Percentiles rank a stretch among this genome's conserved stretches.
Evolutionary conservation across 139 green algal species (phyloP).

Genomic region (Closterium sp.): DNA sequence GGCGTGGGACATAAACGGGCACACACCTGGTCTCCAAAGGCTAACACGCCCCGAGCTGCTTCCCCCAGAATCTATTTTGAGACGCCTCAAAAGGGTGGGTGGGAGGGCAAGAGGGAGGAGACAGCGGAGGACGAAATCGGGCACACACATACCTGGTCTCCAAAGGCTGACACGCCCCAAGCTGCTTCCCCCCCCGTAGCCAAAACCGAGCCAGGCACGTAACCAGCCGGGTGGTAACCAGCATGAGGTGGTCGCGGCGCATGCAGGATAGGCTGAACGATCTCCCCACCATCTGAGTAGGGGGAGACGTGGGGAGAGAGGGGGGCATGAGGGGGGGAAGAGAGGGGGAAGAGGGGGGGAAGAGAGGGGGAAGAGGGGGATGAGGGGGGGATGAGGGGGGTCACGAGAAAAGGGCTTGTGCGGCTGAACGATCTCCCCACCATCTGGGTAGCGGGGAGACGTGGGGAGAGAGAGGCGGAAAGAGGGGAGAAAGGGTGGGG

Average conservation of each 20-base stretch:
- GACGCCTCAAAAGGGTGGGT: neutral
- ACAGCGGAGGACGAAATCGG: neutral
- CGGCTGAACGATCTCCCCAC: neutral
- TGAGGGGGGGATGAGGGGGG: too few relatives aligned
- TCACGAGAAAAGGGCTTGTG: too few relatives aligned
- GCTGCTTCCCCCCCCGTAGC: neutral
- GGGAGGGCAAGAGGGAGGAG: neutral
- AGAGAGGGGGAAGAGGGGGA: too few relatives aligned
- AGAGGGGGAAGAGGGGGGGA: too few relatives aligned
- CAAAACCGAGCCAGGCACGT: neutral
- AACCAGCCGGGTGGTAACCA: neutral
- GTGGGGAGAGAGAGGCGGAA: neutral
- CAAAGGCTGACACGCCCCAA: neutral
- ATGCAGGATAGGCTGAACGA: neutral
- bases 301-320: too few relatives aligned
- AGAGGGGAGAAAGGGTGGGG: neutral
- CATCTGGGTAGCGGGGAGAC: neutral
- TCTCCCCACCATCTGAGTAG: neutral
- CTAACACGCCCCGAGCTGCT: neutral
- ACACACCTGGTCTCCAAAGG: neutral
- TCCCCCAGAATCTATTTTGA: too few relatives aligned
- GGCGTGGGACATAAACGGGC: too few relatives aligned
- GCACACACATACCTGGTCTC: neutral
- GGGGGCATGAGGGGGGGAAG: too few relatives aligned
- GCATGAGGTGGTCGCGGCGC: neutral